These are phyloP conservation scores for Aspergillus ustus DNA, from an alignment of 2,329 filamentous ascomycete genomes.

Conservation along the genomic window DNA sequence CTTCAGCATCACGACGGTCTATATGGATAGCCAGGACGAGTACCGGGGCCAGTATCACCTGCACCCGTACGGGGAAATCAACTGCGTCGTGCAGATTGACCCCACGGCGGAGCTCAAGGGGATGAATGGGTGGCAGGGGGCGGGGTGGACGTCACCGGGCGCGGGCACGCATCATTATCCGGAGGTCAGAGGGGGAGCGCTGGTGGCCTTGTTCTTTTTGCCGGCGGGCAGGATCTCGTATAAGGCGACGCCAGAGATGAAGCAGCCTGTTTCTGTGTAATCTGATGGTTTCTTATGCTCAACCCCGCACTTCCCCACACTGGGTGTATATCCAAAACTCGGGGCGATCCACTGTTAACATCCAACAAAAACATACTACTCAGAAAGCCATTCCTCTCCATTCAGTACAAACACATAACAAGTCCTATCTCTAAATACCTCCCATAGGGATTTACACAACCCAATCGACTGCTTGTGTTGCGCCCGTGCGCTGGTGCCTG, in stretches of 20 bases:
- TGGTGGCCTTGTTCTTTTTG: constrained; percentile 61
- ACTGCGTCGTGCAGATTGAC: constrained; percentile 59
- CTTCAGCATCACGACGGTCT: constrained; percentile 63
- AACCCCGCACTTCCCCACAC: too few species aligned
- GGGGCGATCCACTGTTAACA: too few species aligned
- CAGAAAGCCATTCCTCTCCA: too few species aligned
- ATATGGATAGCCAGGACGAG: constrained; percentile 57
- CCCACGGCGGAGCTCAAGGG: constrained; percentile 56
- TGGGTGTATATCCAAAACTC: too few species aligned
- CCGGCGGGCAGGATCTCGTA: constrained; percentile 57
- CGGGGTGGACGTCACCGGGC: constrained; percentile 60
- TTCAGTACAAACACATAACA: too few species aligned
- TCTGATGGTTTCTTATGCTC: neutral
- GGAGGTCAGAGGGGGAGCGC: constrained; percentile 54
- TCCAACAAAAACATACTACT: too few species aligned
- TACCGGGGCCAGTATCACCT: constrained; percentile 59
- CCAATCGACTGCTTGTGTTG: too few species aligned
- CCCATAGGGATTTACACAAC: too few species aligned
- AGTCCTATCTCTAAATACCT: too few species aligned
- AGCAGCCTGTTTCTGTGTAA: constrained; percentile 12
- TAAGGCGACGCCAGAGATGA: constrained; percentile 12
- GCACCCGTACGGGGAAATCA: constrained; percentile 61
- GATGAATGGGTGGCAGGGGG: constrained; percentile 61
- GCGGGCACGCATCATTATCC: constrained; percentile 64
- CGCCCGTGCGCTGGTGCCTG: too few species aligned